Percentiles rank a stretch among this genome's conserved stretches.
phyloP scores from a whole-genome alignment of 148 eudicot genomes.

The Tetragonia tetragonoides region DNA sequence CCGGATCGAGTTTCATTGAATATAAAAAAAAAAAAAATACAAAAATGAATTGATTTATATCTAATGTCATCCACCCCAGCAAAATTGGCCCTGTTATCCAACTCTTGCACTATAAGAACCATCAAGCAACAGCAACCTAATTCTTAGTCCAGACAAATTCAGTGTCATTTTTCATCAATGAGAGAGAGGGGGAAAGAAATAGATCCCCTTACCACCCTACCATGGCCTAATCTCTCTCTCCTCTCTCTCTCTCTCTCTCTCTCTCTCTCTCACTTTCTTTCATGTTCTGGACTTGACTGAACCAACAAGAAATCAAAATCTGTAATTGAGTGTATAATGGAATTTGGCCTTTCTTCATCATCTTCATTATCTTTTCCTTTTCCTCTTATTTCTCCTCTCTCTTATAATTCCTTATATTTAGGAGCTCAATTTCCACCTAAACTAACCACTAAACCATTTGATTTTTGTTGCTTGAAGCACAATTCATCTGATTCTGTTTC shows the following conservation, averaged over 20 bases:
- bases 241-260: background rate
- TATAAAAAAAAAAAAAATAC: no score
- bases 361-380: background rate
- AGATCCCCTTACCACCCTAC: background rate
- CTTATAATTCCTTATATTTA: background rate
- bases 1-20: no score
- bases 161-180: background rate
- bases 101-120: background rate
- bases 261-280: background rate
- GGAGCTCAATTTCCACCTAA: background rate
- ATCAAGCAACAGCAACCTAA: background rate
- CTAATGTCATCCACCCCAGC: background rate
- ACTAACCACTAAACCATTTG: background rate
- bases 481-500: background rate
- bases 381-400: background rate
- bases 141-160: background rate
- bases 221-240: background rate
- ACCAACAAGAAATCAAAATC: constrained; percentile 12
- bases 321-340: constrained; percentile 23
- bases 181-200: background rate
- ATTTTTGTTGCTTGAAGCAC: constrained; percentile 4
- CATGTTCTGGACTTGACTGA: constrained; percentile 1
- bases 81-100: background rate
- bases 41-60: no score
- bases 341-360: constrained; percentile 11